A percentile compares a stretch with the other conserved stretches of the same genome.
phyloP scores from a whole-genome alignment of 2,329 filamentous ascomycete genomes.

The Dendrostoma leiphaemia region DNA sequence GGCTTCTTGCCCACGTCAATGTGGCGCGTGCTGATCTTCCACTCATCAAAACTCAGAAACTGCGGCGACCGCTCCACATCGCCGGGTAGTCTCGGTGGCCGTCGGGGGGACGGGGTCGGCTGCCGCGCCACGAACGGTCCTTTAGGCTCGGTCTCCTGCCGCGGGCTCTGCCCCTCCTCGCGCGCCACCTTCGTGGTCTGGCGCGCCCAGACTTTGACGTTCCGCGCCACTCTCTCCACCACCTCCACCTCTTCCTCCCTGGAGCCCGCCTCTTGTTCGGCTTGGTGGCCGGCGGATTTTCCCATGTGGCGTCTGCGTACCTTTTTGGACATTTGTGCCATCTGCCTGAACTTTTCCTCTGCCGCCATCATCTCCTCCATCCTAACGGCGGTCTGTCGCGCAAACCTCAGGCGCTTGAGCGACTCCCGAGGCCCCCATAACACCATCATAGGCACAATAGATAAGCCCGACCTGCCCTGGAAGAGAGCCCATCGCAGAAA shows the following conservation, averaged over 20 bases:
- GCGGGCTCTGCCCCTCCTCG: background rate
- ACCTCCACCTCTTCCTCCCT: too few species aligned
- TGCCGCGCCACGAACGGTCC: slow-evolving; percentile 3
- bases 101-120: background rate
- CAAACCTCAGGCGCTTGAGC: slow-evolving; percentile 21
- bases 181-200: background rate
- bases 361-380: background rate
- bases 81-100: background rate
- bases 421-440: slow-evolving; percentile 30
- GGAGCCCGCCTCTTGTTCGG: too few species aligned
- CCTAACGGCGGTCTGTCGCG: slow-evolving; percentile 5
- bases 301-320: background rate
- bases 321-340: background rate
- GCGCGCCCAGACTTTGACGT: background rate
- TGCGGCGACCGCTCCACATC: background rate
- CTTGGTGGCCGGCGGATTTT: background rate
- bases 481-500: slow-evolving; percentile 31
- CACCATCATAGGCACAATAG: slow-evolving; percentile 25
- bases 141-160: background rate
- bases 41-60: background rate
- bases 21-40: background rate
- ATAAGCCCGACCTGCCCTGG: slow-evolving; percentile 23
- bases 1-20: background rate
- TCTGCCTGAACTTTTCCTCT: too few species aligned
- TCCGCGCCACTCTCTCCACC: background rate